These are phyloP conservation scores for Penicillium sp. DNA, from an alignment of 2,329 filamentous ascomycete species.

Conservation along the genomic window DNA sequence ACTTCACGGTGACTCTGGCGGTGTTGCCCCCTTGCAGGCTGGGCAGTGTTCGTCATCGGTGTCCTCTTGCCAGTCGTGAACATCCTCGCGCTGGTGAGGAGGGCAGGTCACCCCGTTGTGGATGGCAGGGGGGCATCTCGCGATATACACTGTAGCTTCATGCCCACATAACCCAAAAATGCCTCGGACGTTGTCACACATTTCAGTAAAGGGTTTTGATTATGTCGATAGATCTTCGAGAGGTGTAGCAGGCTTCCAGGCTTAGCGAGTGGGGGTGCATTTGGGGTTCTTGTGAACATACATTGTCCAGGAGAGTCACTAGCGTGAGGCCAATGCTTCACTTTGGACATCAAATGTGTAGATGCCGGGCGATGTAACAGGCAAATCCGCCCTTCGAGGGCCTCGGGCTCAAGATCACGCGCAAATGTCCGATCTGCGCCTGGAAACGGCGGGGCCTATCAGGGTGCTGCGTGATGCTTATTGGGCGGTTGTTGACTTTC, in stretches of 20 bases:
- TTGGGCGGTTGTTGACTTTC: background rate
- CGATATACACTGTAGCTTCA: constrained; percentile 21
- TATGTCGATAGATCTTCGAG: background rate
- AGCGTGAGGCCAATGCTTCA: no score
- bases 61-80: constrained; percentile 23
- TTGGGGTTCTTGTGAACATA: no score
- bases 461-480: background rate
- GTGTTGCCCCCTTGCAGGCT: constrained; percentile 18
- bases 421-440: background rate
- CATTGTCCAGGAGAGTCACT: no score
- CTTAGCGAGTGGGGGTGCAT: no score
- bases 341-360: no score
- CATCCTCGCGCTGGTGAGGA: constrained; percentile 17
- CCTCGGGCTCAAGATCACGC: background rate
- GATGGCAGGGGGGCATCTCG: constrained; percentile 16
- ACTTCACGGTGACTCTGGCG: constrained; percentile 18
- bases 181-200: constrained; percentile 23
- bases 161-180: constrained; percentile 19
- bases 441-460: background rate
- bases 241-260: no score
- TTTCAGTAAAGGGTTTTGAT: background rate
- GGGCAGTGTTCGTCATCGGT: constrained; percentile 18
- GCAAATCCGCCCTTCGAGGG: background rate
- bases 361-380: background rate
- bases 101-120: constrained; percentile 17